Evolutionary conservation across 352 stramenopile genomes (phyloP).

Genomic region (Phytophthora podocarpi): DNA sequence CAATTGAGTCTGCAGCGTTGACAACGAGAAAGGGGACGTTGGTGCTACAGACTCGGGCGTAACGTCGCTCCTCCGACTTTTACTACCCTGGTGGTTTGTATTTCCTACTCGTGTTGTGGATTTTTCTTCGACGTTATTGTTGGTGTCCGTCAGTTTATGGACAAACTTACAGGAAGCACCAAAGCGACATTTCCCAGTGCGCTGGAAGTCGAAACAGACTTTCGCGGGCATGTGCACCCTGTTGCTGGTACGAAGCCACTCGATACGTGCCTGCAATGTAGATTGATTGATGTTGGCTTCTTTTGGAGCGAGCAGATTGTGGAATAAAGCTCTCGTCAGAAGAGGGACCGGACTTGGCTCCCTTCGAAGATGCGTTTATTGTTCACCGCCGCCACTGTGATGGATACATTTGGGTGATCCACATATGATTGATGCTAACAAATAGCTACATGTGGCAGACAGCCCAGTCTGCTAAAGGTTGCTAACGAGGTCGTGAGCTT

Average conservation of each 20-base stretch:
- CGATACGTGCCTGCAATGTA: too few species aligned
- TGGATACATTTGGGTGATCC: background rate
- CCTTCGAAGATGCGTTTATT: too few species aligned
- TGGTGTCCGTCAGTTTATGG: background rate
- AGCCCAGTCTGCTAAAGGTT: too few species aligned
- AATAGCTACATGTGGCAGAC: too few species aligned
- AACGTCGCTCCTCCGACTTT: background rate
- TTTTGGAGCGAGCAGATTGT: background rate
- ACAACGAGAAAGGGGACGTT: slow-evolving; percentile 23
- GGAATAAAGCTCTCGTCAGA: slow-evolving; percentile 18
- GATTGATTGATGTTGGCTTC: too few species aligned
- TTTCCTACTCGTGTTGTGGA: too few species aligned
- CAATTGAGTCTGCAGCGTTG: slow-evolving; percentile 23
- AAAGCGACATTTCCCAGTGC: slow-evolving; percentile 26
- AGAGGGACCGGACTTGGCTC: too few species aligned
- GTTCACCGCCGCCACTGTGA: slow-evolving; percentile 4
- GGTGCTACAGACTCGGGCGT: background rate
- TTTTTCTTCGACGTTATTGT: background rate
- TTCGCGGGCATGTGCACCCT: slow-evolving; percentile 8
- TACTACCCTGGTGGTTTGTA: too few species aligned
- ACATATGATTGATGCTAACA: too few species aligned
- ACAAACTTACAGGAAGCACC: slow-evolving; percentile 27
- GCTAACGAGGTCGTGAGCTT: too few species aligned
- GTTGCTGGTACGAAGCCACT: background rate
- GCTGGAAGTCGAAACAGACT: slow-evolving; percentile 34